These are phyloP conservation scores for Flaveria bidentis DNA, from an alignment of 129 eudicot species.

Conservation along the genomic window DNA sequence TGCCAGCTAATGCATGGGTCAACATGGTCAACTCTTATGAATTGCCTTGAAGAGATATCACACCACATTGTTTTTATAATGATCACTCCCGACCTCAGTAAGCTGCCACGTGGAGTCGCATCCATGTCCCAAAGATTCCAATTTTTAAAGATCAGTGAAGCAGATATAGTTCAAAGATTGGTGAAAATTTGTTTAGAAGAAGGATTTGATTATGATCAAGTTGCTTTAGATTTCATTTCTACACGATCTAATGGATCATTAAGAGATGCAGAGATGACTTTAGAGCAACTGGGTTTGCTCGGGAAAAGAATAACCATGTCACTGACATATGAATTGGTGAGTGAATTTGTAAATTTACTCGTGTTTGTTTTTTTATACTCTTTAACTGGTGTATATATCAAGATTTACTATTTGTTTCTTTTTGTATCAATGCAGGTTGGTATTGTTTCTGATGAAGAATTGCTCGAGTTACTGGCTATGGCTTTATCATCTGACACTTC, in stretches of 20 bases:
- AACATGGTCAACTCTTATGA: constrained; percentile 68
- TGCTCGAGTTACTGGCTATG: constrained; percentile 81
- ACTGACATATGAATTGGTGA: constrained; percentile 75
- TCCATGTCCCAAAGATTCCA: constrained; percentile 63
- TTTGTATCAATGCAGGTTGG: constrained; percentile 60
- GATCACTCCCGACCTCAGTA: constrained; percentile 81
- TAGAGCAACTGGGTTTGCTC: constrained; percentile 87
- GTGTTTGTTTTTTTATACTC: neutral
- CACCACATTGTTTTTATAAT: constrained; percentile 65
- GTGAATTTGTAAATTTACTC: constrained; percentile 22
- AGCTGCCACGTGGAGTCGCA: constrained; percentile 61
- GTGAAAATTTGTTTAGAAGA: constrained; percentile 66
- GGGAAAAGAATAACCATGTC: constrained; percentile 74
- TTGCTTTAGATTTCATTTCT: constrained; percentile 74
- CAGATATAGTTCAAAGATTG: constrained; percentile 53
- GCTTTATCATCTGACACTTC: constrained; percentile 89
- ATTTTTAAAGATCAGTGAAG: constrained; percentile 65
- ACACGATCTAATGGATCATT: constrained; percentile 78
- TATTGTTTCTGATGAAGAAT: constrained; percentile 88
- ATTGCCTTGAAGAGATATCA: constrained; percentile 53
- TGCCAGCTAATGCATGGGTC: constrained; percentile 74
- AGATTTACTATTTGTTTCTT: neutral
- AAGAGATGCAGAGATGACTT: constrained; percentile 93
- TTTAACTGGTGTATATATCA: neutral
- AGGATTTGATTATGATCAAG: constrained; percentile 67